Conservation (phyloP, 2,329 filamentous ascomycete species). For the Diaporthe ampelina region DNA sequence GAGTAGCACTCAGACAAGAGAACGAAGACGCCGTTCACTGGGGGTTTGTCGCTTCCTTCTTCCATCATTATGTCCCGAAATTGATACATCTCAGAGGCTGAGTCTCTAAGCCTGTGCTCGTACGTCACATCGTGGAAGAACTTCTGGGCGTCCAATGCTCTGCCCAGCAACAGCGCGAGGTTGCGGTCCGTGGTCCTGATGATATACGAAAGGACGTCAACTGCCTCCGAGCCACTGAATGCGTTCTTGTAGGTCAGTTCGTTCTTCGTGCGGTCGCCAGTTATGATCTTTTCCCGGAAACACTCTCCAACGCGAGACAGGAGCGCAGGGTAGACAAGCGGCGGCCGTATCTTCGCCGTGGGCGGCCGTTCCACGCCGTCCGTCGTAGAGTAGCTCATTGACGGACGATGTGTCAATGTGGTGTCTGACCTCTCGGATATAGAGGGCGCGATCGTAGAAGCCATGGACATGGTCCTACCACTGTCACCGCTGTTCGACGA, state of each 20-base stretch:
- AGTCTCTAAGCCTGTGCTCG: conserved; percentile 94
- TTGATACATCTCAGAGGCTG: conserved; percentile 95
- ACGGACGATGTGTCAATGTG: conserved; percentile 67
- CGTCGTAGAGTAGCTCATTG: conserved; percentile 67
- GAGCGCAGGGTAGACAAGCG: conserved; percentile 92
- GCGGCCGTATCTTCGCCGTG: conserved; percentile 76
- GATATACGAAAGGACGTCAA: conserved; percentile 95
- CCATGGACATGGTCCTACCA: conserved; percentile 89
- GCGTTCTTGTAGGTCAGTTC: conserved; percentile 97
- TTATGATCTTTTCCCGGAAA: conserved; percentile 88
- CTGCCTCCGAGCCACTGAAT: conserved; percentile 94
- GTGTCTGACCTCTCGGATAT: conserved; percentile 58
- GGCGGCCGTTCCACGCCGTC: conserved; percentile 66
- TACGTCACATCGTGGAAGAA: conserved; percentile 99
- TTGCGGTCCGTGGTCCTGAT: conserved; percentile 98
- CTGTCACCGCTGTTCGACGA: conserved; percentile 65
- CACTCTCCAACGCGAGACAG: conserved; percentile 94
- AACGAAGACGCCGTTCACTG: conserved; percentile 96
- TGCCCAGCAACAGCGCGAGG: conserved; percentile 88
- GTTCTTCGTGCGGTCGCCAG: conserved; percentile 94
- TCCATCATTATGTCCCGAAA: conserved; percentile 95
- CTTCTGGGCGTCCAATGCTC: conserved; percentile 95
- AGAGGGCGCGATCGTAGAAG: conserved; percentile 80
- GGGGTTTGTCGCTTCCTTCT: conserved; percentile 76
- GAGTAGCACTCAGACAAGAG: conserved; percentile 98